These are phyloP conservation scores for Chrysanthemum makinoi DNA, from an alignment of 129 eudicot species.

Conservation along the genomic window DNA sequence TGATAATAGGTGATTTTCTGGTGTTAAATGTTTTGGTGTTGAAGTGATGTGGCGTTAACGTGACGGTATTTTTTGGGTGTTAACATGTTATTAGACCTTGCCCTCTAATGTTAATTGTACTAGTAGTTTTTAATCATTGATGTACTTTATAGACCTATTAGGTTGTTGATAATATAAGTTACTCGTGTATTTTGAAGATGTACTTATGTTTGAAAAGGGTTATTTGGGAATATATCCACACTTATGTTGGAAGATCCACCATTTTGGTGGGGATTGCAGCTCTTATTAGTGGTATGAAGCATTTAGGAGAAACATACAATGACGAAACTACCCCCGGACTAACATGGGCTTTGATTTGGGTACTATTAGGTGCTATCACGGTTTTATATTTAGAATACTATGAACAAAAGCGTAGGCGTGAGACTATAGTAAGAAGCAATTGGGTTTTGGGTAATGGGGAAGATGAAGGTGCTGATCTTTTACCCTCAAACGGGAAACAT, in stretches of 20 bases:
- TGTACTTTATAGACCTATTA: no score
- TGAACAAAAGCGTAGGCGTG: slow-evolving; percentile 39
- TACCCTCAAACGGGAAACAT: slow-evolving; percentile 45
- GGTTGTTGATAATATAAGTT: no score
- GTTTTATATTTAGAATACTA: slow-evolving; percentile 58
- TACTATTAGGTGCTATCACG: slow-evolving; percentile 46
- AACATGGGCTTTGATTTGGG: slow-evolving; percentile 92
- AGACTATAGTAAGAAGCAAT: slow-evolving; percentile 46
- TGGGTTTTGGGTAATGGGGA: slow-evolving; percentile 91
- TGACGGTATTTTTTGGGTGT: no score
- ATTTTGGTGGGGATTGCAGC: slow-evolving; percentile 63
- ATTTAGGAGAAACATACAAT: slow-evolving; percentile 81
- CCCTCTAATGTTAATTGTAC: no score
- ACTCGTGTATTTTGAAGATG: no score
- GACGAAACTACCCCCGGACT: slow-evolving; percentile 67
- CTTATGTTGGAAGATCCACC: slow-evolving; percentile 63
- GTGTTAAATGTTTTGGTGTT: no score
- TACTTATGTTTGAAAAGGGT: slow-evolving; percentile 33
- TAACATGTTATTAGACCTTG: no score
- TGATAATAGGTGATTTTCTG: no score
- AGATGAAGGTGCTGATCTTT: slow-evolving; percentile 79
- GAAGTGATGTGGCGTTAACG: no score
- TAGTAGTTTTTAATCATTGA: no score
- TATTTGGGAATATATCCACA: slow-evolving; percentile 84
- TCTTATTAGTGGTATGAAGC: slow-evolving; percentile 86